These are phyloP conservation scores for Pisolithus thermaeus DNA, from an alignment of 1,284 basidiomycete species.

Conservation along the genomic window DNA sequence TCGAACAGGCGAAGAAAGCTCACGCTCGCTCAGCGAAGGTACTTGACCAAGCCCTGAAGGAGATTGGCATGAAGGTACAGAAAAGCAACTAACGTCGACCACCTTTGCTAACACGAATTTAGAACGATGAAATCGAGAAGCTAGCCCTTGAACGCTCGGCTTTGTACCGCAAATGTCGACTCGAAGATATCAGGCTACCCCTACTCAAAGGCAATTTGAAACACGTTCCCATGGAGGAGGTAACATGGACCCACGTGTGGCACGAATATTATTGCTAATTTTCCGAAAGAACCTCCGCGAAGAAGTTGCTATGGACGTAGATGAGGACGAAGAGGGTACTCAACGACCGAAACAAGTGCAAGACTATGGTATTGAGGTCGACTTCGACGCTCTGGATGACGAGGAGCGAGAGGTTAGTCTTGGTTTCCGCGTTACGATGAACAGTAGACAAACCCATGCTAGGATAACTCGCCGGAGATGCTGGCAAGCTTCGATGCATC, in stretches of 20 bases:
- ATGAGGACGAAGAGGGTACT: slow-evolving; percentile 75
- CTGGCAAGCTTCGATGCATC: slow-evolving; percentile 75
- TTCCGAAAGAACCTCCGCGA: slow-evolving; percentile 66
- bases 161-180: slow-evolving; percentile 86
- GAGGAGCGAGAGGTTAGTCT: slow-evolving; percentile 70
- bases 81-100: background rate
- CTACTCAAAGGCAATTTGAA: slow-evolving; percentile 72
- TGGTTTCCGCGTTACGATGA: background rate
- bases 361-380: slow-evolving; percentile 88
- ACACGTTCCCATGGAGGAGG: slow-evolving; percentile 94
- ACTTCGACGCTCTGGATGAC: slow-evolving; percentile 78
- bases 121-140: slow-evolving; percentile 95
- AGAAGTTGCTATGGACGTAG: slow-evolving; percentile 86
- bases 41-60: slow-evolving; percentile 85
- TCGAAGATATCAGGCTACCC: slow-evolving; percentile 90
- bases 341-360: slow-evolving; percentile 67
- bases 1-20: slow-evolving; percentile 76
- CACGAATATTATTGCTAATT: slow-evolving; percentile 2
- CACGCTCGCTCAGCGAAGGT: slow-evolving; percentile 66
- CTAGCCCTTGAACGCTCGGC: slow-evolving; percentile 80
- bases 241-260: slow-evolving; percentile 26
- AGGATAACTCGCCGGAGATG: slow-evolving; percentile 66
- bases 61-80: slow-evolving; percentile 74
- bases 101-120: background rate
- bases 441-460: background rate